A percentile compares a stretch with the other conserved stretches of the same genome.
Conservation (phyloP, 139 green algal species). For the Asterochloris erici region DNA sequence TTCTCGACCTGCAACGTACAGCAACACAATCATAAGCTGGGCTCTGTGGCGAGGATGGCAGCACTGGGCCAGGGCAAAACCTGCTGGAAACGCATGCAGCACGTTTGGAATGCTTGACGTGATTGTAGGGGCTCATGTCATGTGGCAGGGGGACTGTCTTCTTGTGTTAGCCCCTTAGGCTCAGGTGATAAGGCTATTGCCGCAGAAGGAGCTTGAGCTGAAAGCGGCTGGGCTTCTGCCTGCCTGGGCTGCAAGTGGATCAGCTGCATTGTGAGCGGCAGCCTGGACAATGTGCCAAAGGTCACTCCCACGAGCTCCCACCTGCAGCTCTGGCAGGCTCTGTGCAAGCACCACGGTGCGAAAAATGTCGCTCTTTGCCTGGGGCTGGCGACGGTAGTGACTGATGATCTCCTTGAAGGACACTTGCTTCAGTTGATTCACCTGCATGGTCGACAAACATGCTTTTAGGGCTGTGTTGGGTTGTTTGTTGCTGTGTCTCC, state of each 20-base stretch:
- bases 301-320: neutral
- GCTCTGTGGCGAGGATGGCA: neutral
- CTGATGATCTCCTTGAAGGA: conserved; percentile 85
- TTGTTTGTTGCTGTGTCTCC: no score
- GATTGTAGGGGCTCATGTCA: no score
- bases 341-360: conserved; percentile 69
- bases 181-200: no score
- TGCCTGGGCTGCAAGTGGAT: no score
- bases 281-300: neutral
- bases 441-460: no score
- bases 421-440: conserved; percentile 28
- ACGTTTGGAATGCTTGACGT: no score
- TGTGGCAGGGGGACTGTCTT: no score
- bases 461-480: neutral
- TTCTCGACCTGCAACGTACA: conserved; percentile 14
- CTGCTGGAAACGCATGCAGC: no score
- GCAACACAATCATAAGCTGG: neutral
- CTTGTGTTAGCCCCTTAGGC: no score
- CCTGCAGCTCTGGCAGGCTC: conserved; percentile 34
- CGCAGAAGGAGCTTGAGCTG: no score
- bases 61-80: no score
- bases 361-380: conserved; percentile 65
- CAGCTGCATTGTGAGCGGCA: neutral
- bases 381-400: conserved; percentile 77
- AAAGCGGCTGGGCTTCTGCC: no score